Evolutionary conservation across 208 protist genomes (phyloP), one percentile per base, ranked within the genome.

Genomic region (Crithidia brevicula): DNA sequence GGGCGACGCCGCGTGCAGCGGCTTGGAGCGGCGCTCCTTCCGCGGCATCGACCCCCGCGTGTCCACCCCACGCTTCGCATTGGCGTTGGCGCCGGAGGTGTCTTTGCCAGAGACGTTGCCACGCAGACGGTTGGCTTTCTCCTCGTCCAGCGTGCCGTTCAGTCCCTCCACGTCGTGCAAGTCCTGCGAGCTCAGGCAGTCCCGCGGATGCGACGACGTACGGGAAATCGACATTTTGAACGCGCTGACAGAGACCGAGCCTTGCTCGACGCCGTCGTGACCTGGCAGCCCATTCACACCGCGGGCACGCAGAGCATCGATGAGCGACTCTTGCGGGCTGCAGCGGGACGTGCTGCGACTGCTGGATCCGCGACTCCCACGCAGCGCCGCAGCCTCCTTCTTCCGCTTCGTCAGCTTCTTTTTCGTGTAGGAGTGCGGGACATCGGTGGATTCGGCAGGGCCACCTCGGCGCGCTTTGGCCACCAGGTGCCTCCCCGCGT

Each of bases 11-110:
- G 33, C 43, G 46, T 65, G 31, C 43, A 75, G 38, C 38, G 61
- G 69, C 57, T 75, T 75, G 10, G 61, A 75, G 8, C 61, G 60
- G 13, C 69, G 69, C 54, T 75, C 69, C 54, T 75, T 75, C n/a
- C 52, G 69, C 22, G 25, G 61, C 61, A 69, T 65, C 34, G 59
- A 34, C 25, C 51, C 54, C 2, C 43, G 45, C 31, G 31, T 25
- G 8, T 74, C 60, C 23, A 46, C 25, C 20, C 28, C 16, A 3
- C 42, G 42, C 42, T 52, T 63, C 13, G 3, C 30, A 3, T n/a
- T 33, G 25, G 31, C 52, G 40, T 42, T 62, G 11, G 46, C 49
- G 50, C 22, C 6, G 0, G 33, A 10, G 11, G 51, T 58, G 34
- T 36, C 1, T 10, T 33, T 8, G 30, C 28, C 42, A 4, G 34